Conservation (phyloP, 1,139 yeast species). For the Casaregolazyma lundiana region DNA sequence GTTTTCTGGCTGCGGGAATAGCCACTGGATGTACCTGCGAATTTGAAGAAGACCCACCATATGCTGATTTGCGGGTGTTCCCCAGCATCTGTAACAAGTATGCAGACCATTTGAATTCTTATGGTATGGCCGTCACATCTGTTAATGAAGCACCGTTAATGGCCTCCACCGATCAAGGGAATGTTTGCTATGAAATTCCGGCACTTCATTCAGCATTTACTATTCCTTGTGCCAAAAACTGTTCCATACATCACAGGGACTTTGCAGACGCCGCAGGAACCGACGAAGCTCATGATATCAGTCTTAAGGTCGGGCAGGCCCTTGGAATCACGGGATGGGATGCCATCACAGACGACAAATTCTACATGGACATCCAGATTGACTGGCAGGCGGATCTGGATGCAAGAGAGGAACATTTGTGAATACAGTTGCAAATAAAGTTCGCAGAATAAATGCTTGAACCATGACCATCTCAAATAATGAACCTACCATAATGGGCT, state of each 20-base stretch:
- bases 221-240: not conserved
- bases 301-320: not conserved
- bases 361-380: too few relatives aligned
- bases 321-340: too few relatives aligned
- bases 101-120: not conserved
- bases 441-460: too few relatives aligned
- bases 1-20: not conserved
- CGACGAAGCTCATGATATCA: not conserved
- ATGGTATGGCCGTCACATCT: not conserved
- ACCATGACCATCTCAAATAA: too few relatives aligned
- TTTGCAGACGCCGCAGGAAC: not conserved
- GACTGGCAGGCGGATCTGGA: too few relatives aligned
- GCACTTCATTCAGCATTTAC: not conserved
- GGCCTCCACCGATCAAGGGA: slow-evolving; percentile 4
- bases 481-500: not conserved
- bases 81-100: not conserved
- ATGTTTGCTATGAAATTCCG: slow-evolving; percentile 1
- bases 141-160: not conserved
- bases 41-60: not conserved
- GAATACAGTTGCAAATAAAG: too few relatives aligned
- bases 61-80: not conserved
- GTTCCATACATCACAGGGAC: not conserved
- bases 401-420: too few relatives aligned
- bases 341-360: too few relatives aligned
- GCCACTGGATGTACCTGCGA: slow-evolving; percentile 1